Base-by-base conservation (phyloP, 345 rosid species). In the Rubroshorea leprosula region DNA sequence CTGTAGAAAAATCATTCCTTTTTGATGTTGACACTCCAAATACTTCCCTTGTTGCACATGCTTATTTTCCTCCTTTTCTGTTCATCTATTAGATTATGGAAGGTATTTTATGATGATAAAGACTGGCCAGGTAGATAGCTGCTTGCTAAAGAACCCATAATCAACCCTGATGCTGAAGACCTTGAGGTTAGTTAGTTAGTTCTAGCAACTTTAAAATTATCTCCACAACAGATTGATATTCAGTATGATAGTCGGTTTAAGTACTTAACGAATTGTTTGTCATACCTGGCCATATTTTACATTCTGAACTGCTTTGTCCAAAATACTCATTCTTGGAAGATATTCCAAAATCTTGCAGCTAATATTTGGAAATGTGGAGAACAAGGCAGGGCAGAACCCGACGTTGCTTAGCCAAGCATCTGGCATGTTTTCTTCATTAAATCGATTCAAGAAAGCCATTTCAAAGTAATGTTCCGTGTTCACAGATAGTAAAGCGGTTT, bases 121-220 rank as follows among this genome's bases (percentile, higher is more conserved):
- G 89, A 86, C 15, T 78, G 93, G 70, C 83, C 73, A 16, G 82
- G 76, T 31, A 76, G 96, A 63, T 92, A 92, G 49, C 74, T 92
- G 54, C 95, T 92, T 0, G 98, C 96, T 19, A 86, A 83, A 70
- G 96, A 92, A 68, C 78, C 81, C 64, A 68, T 83, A 9, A 70
- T 81, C 51, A 89, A 93, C 19, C 98, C 98, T 12, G 95, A 89
- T 77, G 84, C 87, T 0, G 98, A 89, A 70, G 96, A 92, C 20
- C 79, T 92, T 38, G 95, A 92, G 96, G 98, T 89, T 23, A 75
- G 64, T n/a, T n/a, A n/a, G n/a, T 61, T 51, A 22, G 41, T 23
- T 62, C 14, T 54, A 7, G 48, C 18, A 26, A 13, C 7, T 8
- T 8, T 1, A n/a, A 35, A 8, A 35, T 35, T 35, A 10, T 3